phyloP scores from a whole-genome alignment of 2,329 filamentous ascomycete genomes.

The Chrysosporium keratinophilum region DNA sequence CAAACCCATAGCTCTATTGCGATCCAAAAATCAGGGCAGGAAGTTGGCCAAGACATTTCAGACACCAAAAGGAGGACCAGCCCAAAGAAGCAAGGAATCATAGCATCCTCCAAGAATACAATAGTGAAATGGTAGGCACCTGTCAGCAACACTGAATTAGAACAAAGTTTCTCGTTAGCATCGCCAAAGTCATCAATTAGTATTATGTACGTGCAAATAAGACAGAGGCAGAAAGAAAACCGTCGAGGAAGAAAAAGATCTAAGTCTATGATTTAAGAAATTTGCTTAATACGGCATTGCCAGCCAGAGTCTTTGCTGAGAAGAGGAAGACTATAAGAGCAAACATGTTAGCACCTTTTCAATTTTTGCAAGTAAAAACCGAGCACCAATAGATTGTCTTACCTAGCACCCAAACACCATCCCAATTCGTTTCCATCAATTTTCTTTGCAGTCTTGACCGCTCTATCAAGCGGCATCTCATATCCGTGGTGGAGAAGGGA shows the following conservation, averaged over 20 bases:
- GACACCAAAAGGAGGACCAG: neutral
- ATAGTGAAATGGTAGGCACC: neutral
- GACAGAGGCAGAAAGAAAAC: neutral
- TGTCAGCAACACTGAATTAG: neutral
- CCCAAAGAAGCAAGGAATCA: neutral
- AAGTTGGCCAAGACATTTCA: neutral
- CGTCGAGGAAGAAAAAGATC: constrained; percentile 3
- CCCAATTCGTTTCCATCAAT: constrained; percentile 94
- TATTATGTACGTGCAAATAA: constrained; percentile 11
- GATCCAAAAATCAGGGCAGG: neutral
- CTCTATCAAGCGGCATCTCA: constrained; percentile 91
- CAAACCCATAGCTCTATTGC: neutral
- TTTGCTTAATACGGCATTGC: constrained; percentile 74
- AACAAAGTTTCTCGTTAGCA: constrained; percentile 1
- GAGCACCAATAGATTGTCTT: constrained; percentile 27
- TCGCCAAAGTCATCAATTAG: constrained; percentile 8
- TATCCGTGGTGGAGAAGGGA: constrained; percentile 89
- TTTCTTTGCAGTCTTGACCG: constrained; percentile 98
- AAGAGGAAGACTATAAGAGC: constrained; percentile 59
- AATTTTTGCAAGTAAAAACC: neutral
- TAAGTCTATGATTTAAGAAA: constrained; percentile 42
- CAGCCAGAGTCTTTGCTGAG: constrained; percentile 74
- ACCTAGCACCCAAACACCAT: constrained; percentile 96
- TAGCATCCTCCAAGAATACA: neutral
- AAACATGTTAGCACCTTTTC: constrained; percentile 29